A percentile compares a stretch with the other conserved stretches of the same genome.
Conservation (phyloP, 805 yeast genomes). For the Candida qinlingensis region DNA sequence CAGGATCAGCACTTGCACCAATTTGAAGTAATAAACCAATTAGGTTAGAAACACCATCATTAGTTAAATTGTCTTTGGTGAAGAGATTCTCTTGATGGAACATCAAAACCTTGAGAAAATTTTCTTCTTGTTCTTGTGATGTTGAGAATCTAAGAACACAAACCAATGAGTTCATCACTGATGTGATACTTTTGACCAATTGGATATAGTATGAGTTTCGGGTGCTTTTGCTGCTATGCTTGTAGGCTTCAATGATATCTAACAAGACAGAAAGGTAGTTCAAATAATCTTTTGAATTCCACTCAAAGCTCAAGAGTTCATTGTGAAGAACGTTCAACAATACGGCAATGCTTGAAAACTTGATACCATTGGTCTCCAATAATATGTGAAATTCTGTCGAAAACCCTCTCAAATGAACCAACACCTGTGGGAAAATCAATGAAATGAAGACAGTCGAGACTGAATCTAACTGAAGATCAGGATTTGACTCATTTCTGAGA, state of each 20-base stretch:
- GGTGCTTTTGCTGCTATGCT: constrained; percentile 11
- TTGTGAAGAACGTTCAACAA: constrained; percentile 16
- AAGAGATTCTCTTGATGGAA: constrained; percentile 29
- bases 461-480: constrained; percentile 9
- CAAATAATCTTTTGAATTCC: constrained; percentile 24
- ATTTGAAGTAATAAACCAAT: constrained; percentile 24
- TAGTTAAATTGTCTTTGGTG: constrained; percentile 27
- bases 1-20: constrained; percentile 11
- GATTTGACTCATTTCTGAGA: constrained; percentile 7
- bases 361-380: constrained; percentile 15
- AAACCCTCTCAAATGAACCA: constrained; percentile 26
- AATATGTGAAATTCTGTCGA: constrained; percentile 22
- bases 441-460: constrained; percentile 17
- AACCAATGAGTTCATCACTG: constrained; percentile 14
- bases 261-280: constrained; percentile 22
- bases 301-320: constrained; percentile 20
- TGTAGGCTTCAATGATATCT: constrained; percentile 20
- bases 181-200: constrained; percentile 13
- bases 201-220: constrained; percentile 16
- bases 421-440: constrained; percentile 26
- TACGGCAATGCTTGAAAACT: constrained; percentile 17
- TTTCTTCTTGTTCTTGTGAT: constrained; percentile 23
- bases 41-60: constrained; percentile 30
- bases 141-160: constrained; percentile 17
- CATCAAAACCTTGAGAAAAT: constrained; percentile 25